A percentile compares a stretch with the other conserved stretches of the same genome.
phyloP scores from a whole-genome alignment of 2,329 filamentous ascomycete species.

The Ascomycota sp. region DNA sequence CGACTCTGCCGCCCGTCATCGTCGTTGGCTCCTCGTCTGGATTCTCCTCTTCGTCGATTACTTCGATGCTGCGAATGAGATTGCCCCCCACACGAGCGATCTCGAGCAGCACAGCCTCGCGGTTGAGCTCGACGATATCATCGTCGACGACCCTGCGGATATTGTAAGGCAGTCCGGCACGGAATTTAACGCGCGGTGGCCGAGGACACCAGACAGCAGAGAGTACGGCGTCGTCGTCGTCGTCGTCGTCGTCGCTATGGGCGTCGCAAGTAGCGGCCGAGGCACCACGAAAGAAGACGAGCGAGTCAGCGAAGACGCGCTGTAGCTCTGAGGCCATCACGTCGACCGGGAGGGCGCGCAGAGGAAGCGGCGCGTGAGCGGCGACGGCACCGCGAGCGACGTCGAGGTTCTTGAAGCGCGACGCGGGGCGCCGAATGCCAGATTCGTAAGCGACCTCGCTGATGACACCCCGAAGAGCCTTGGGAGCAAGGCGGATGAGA shows the following conservation, averaged over 20 bases:
- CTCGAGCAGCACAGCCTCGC: conserved; percentile 44
- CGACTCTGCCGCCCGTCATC: too few species aligned
- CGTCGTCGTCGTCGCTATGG: conserved; percentile 4
- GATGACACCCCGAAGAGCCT: conserved; percentile 21
- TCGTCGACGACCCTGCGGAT: conserved; percentile 15
- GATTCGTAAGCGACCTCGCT: conserved; percentile 15
- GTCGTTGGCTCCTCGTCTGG: too few species aligned
- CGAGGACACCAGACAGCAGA: conserved; percentile 36
- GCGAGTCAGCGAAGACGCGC: conserved; percentile 38
- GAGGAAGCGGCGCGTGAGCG: conserved; percentile 18
- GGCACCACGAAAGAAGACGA: conserved; percentile 65
- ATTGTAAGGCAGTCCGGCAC: conserved; percentile 46
- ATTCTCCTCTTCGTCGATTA: conserved; percentile 4
- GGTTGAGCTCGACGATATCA: conserved; percentile 39
- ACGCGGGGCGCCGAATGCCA: conserved; percentile 15
- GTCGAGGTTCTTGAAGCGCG: conserved; percentile 66
- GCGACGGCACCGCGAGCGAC: conserved; percentile 27
- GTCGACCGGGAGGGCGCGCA: conserved; percentile 36
- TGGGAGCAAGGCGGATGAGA: conserved; percentile 46
- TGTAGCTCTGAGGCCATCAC: conserved; percentile 47
- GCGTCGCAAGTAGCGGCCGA: too few species aligned
- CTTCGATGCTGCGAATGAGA: conserved; percentile 45
- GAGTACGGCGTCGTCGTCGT: conserved; percentile 29
- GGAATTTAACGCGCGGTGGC: conserved; percentile 27
- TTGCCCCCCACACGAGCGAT: conserved; percentile 46